Conservation (phyloP, 1,139 yeast species). For the Suhomyces kunorum region DNA sequence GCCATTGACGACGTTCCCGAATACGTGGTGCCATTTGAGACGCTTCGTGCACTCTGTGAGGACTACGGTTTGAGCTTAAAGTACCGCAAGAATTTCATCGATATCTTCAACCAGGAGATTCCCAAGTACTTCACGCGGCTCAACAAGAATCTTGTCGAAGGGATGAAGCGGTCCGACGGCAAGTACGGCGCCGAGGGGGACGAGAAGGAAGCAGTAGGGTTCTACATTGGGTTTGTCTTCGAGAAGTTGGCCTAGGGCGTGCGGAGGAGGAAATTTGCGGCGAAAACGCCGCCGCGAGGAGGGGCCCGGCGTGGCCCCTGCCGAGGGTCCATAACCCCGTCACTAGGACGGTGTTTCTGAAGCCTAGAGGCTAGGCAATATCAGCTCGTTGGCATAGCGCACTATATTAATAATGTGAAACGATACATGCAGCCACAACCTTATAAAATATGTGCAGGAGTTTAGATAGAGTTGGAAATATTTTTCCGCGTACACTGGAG, state of each 20-base stretch:
- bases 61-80: slow-evolving; percentile 77
- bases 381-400: slow-evolving; percentile 1
- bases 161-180: slow-evolving; percentile 74
- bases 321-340: background rate
- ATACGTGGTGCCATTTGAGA: slow-evolving; percentile 95
- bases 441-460: background rate
- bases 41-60: slow-evolving; percentile 76
- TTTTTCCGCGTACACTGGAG: too few species aligned
- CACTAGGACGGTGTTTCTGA: background rate
- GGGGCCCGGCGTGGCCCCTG: too few species aligned
- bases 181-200: slow-evolving; percentile 85
- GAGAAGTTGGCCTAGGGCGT: slow-evolving; percentile 42
- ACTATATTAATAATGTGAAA: background rate
- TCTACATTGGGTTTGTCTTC: slow-evolving; percentile 79
- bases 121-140: slow-evolving; percentile 61
- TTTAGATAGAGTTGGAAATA: background rate
- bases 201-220: slow-evolving; percentile 86
- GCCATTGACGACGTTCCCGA: slow-evolving; percentile 98
- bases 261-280: too few species aligned
- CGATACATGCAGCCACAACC: background rate
- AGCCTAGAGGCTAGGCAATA: background rate
- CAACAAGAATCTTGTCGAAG: slow-evolving; percentile 66
- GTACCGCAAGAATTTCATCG: slow-evolving; percentile 75
- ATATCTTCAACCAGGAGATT: slow-evolving; percentile 78
- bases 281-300: too few species aligned